Percentiles rank a stretch among this genome's conserved stretches.
Conservation (phyloP, 2,329 filamentous ascomycete genomes). For the Ceratocystis albifundus region DNA sequence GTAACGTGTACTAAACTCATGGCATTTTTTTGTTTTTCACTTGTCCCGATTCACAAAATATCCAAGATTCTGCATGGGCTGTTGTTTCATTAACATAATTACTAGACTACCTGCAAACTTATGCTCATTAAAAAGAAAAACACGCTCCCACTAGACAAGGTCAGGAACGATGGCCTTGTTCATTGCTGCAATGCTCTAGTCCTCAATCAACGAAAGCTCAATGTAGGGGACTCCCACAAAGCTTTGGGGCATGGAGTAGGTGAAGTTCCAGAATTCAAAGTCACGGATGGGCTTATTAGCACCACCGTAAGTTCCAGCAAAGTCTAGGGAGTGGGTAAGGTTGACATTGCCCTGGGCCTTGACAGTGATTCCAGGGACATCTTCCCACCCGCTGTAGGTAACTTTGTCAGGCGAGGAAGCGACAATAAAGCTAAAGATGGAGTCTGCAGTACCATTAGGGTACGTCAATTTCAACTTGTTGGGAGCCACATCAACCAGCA, state of each 20-base stretch:
- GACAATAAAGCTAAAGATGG: slow-evolving; percentile 41
- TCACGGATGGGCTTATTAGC: slow-evolving; percentile 29
- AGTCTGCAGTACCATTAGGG: slow-evolving; percentile 39
- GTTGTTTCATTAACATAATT: background rate
- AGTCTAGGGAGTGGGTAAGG: slow-evolving; percentile 32
- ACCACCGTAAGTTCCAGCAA: slow-evolving; percentile 34
- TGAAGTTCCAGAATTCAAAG: slow-evolving; percentile 40
- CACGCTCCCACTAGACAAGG: background rate
- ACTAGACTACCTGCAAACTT: background rate
- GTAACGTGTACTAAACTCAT: background rate
- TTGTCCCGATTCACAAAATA: background rate
- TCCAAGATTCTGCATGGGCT: background rate
- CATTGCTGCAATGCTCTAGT: background rate
- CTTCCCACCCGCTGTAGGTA: slow-evolving; percentile 37
- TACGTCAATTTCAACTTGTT: slow-evolving; percentile 41
- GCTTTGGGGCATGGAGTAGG: slow-evolving; percentile 32
- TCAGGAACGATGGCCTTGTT: background rate
- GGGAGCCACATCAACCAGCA: slow-evolving; percentile 35
- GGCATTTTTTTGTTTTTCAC: background rate
- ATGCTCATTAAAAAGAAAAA: background rate
- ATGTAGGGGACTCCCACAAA: slow-evolving; percentile 25
- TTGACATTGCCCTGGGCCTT: slow-evolving; percentile 37
- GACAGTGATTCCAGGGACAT: slow-evolving; percentile 39
- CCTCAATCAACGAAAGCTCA: slow-evolving; percentile 17
- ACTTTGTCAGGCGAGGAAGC: slow-evolving; percentile 36